Evolutionary conservation across 257 asterid species (phyloP), one percentile per base, ranked within the genome.

Genomic region (Avicennia marina): DNA sequence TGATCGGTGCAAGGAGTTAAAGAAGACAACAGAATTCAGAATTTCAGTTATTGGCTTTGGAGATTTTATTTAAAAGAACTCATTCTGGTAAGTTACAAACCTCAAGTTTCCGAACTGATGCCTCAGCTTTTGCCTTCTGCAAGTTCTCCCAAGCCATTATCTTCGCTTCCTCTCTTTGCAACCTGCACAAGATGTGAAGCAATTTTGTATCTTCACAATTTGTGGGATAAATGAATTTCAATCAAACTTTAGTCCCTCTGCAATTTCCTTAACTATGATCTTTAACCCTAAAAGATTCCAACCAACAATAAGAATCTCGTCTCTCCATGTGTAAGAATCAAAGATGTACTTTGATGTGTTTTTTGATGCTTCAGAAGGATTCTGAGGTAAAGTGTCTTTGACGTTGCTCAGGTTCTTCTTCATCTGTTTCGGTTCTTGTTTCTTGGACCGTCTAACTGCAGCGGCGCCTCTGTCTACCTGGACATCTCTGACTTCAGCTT

Each of bases 61-160:
- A n/a, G n/a, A n/a, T n/a, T n/a, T n/a, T n/a, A n/a, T n/a, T n/a
- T n/a, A n/a, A n/a, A n/a, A n/a, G n/a, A n/a, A n/a, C n/a, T n/a
- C n/a, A n/a, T n/a, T n/a, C n/a, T n/a, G n/a, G n/a, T n/a, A n/a
- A 2, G 41, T 12, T 11, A 36, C 13, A 12, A 36, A 82, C 80
- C 90, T 82, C 90, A 4, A 82, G 90, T 63, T 82, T 79, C 9
- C 78, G 81, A 43, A 83, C 62, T 29, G 91, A 85, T 26, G 94
- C 94, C 76, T 89, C 95, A 19, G 97, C 94, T 73, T 86, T 86
- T 29, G 94, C 97, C 80, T 81, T 86, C 60, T 82, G 89, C 69
- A 82, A 68, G 62, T 82, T 82, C 64, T 78, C 89, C 89, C 89
- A 82, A 41, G 89, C 89, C 52, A 53, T 63, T 34, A 82, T 76